Base-by-base conservation (phyloP, 164 flowering plant species). In the Pachysandra terminalis region DNA sequence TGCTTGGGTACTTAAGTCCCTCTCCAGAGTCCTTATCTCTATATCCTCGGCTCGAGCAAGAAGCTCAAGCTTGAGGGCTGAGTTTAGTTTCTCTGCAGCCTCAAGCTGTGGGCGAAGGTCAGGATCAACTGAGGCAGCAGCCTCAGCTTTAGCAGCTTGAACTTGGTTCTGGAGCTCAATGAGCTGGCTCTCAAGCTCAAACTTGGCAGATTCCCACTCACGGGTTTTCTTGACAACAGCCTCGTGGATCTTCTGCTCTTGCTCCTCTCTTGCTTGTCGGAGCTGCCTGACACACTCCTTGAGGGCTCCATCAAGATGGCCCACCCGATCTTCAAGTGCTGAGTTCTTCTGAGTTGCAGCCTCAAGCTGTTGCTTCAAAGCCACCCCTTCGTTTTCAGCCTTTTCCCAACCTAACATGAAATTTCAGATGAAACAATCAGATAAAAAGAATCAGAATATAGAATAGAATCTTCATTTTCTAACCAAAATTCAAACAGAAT, bases 1-100 rank as follows among this genome's bases (percentile, higher is more conserved):
- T 65, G 98, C 84, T 77, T 82, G 86, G 53, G 87, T 85, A 73
- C 97, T 90, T 76, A 95, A 80, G 59, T 95, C 99, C 71, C 99
- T 83, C 81, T 95, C 98, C 40, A 87, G 72, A 37, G 85, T 86
- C 77, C 80, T 81, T 32, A 87, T 58, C 74, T 90, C 90, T 37
- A 90, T 66, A 75, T 89, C 96, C 69, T 91, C 87, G 1, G 69
- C 71, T 37, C 68, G 86, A 57, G 81, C 73, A 8, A 53, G 72
- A 12, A 95, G 86, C 71, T 89, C 83, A 52, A 60, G 79, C 74
- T 74, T 85, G 26, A 95, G 85, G 15, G 75, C 61, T 5, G 84
- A 68, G 75, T 87, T 95, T 60, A 88, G 90, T 72, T 79, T 80
- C 79, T 90, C 89, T 55, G 82, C 56, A 59, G 66, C 68, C 66